phyloP scores from a whole-genome alignment of 73 alveolate species.

The Paramecium pentaurelia region DNA sequence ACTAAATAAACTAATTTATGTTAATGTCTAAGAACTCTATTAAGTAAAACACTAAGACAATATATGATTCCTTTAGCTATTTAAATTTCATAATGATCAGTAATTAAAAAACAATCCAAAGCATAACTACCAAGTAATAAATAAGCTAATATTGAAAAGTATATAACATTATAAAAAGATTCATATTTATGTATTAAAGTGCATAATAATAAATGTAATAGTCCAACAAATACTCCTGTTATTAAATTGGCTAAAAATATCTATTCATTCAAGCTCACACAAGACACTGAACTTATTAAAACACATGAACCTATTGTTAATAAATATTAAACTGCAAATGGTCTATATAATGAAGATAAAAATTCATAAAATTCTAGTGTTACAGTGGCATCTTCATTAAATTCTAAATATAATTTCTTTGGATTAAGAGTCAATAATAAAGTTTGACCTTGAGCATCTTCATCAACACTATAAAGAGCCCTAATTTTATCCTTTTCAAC shows the following conservation, averaged over 20 bases:
- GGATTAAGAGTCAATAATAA: conserved; percentile 13
- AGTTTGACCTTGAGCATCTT: not conserved
- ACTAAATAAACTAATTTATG: not conserved
- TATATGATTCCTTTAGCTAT: conserved; percentile 19
- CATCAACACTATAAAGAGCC: not conserved
- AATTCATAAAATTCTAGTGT: not conserved
- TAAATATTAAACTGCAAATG: not conserved
- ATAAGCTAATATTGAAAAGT: not conserved
- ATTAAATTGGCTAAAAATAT: not conserved
- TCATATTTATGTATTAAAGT: not conserved
- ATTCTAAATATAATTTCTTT: not conserved
- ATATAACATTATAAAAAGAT: not conserved
- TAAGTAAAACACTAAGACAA: not conserved
- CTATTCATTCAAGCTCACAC: not conserved
- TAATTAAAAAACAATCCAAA: not conserved
- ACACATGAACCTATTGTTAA: not conserved
- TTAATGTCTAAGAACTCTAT: conserved; percentile 12
- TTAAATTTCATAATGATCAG: not conserved
- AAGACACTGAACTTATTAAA: not conserved
- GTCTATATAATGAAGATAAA: not conserved
- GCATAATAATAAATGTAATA: not conserved
- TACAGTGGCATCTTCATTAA: not conserved
- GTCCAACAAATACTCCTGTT: not conserved
- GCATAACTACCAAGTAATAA: not conserved
- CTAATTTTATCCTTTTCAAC: not conserved